These are phyloP conservation scores for Mallotus japonicus DNA, from an alignment of 441 rosid species.

Conservation along the genomic window DNA sequence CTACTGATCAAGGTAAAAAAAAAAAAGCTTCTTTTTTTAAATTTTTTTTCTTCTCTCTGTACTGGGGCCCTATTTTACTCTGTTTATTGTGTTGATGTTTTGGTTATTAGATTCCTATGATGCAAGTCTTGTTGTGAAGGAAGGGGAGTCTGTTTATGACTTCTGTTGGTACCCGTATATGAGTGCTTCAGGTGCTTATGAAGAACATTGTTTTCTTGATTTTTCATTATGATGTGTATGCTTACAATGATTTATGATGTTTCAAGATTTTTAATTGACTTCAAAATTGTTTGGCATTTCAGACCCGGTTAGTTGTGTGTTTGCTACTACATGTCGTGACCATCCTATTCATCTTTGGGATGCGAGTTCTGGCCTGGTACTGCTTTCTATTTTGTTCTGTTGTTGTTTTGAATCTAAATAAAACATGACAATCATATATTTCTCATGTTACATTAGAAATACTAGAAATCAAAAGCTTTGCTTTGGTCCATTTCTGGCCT, in stretches of 20 bases:
- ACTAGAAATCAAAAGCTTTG: slow-evolving; percentile 4
- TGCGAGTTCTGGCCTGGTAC: slow-evolving; percentile 87
- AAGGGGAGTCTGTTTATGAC: slow-evolving; percentile 88
- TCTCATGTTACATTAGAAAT: neutral
- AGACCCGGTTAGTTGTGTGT: slow-evolving; percentile 87
- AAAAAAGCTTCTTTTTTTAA: no score
- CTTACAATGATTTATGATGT: neutral
- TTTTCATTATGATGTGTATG: neutral
- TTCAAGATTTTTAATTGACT: slow-evolving; percentile 22
- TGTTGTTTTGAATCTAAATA: neutral
- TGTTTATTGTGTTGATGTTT: slow-evolving; percentile 1
- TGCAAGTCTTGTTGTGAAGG: slow-evolving; percentile 55
- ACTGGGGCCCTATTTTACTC: no score
- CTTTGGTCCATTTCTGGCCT: slow-evolving; percentile 17
- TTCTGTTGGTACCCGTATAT: slow-evolving; percentile 92
- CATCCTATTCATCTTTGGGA: slow-evolving; percentile 99
- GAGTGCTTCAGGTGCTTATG: slow-evolving; percentile 63
- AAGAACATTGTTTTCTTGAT: neutral
- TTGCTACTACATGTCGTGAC: slow-evolving; percentile 83
- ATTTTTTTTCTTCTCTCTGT: no score
- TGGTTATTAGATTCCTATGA: slow-evolving; percentile 64
- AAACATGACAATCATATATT: slow-evolving; percentile 7
- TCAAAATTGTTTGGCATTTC: slow-evolving; percentile 27
- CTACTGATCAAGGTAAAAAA: slow-evolving; percentile 45
- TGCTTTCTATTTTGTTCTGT: slow-evolving; percentile 12